Evolutionary conservation across 202 grass and related monocot genomes (phyloP), one percentile per base, ranked within the genome.

Genomic region (Carex sylvatica): DNA sequence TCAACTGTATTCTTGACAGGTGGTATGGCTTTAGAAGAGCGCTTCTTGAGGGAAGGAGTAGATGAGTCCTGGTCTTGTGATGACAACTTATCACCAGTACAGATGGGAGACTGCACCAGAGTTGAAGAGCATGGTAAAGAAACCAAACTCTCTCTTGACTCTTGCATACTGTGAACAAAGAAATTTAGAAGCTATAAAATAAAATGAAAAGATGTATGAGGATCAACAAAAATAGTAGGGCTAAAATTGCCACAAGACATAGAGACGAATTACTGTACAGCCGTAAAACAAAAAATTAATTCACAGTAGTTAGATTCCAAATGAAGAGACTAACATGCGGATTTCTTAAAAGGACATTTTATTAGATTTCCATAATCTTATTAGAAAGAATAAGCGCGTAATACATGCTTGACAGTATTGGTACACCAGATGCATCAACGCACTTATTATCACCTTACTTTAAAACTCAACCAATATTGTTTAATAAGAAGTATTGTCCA

Each of bases 151-250:
- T 82, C 80, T 55, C 63, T 82, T n/a, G 44, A 35, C 24, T 67
- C 49, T 33, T 69, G 80, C 80, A 82, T 82, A 28, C 26, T 65
- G 78, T 38, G 49, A 59, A 60, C 33, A 15, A 60, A 49, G 16
- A 22, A 19, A 59, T 13, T 7, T 19, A 56, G 3, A 56, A n/a
- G 52, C 31, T 56, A 58, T 26, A 56, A 67, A 59, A 18, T 5
- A 67, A 74, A 52, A 53, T 19, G 22, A 52, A 28, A 53, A 16
- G 2, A 74, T 51, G 12, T 30, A 30, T 52, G 19, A 0, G 23
- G 71, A 13, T 52, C 24, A 74, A 53, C 1, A 2, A 53, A 74
- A 16, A 2, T 9, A 44, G 18, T 44, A 18, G 38, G 63, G 63
- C 63, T 69, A n/a, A 68, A 30, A 19, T 40, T 70, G 20, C n/a